Percentiles rank a stretch among this genome's conserved stretches.
These are phyloP conservation scores for Paracoccidioides brasiliensis DNA, from an alignment of 2,329 filamentous ascomycete species.

Conservation along the genomic window DNA sequence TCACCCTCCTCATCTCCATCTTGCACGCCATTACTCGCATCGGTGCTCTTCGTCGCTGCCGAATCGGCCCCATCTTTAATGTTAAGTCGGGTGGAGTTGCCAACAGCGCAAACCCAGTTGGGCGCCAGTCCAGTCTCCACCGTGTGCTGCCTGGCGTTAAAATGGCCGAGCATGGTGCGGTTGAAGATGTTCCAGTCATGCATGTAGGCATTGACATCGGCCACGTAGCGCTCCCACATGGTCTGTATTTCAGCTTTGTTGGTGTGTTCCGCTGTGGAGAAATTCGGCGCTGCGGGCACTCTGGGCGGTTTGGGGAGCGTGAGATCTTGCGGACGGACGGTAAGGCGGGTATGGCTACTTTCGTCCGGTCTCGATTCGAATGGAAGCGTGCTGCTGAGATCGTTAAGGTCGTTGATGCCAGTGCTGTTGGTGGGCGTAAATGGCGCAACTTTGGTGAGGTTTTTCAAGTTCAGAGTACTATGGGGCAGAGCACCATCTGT, in stretches of 20 bases:
- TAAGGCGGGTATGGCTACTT: slow-evolving; percentile 18
- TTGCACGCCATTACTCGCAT: neutral
- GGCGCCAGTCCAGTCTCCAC: slow-evolving; percentile 32
- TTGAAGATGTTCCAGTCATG: slow-evolving; percentile 45
- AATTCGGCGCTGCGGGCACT: slow-evolving; percentile 30
- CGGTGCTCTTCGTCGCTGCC: neutral
- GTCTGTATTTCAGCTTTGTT: slow-evolving; percentile 30
- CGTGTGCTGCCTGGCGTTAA: slow-evolving; percentile 39
- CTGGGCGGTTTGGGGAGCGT: slow-evolving; percentile 40
- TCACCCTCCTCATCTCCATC: slow-evolving; percentile 13
- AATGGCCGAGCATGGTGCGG: slow-evolving; percentile 42
- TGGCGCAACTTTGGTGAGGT: slow-evolving; percentile 38
- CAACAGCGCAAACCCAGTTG: slow-evolving; percentile 41
- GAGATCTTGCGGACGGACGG: slow-evolving; percentile 27
- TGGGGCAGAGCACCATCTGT: slow-evolving; percentile 1
- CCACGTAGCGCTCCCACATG: slow-evolving; percentile 40
- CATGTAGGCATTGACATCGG: slow-evolving; percentile 43
- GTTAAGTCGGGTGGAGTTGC: slow-evolving; percentile 30
- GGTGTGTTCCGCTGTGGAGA: slow-evolving; percentile 11
- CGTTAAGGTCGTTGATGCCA: slow-evolving; percentile 41
- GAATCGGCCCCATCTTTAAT: slow-evolving; percentile 12
- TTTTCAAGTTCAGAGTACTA: slow-evolving; percentile 33
- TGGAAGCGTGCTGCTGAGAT: slow-evolving; percentile 42
- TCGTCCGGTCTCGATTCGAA: slow-evolving; percentile 43
- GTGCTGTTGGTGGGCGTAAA: slow-evolving; percentile 33